Evolutionary conservation across 2,329 filamentous ascomycete species (phyloP), one percentile per base, ranked within the genome.

Genomic region (Botryotinia globosa): DNA sequence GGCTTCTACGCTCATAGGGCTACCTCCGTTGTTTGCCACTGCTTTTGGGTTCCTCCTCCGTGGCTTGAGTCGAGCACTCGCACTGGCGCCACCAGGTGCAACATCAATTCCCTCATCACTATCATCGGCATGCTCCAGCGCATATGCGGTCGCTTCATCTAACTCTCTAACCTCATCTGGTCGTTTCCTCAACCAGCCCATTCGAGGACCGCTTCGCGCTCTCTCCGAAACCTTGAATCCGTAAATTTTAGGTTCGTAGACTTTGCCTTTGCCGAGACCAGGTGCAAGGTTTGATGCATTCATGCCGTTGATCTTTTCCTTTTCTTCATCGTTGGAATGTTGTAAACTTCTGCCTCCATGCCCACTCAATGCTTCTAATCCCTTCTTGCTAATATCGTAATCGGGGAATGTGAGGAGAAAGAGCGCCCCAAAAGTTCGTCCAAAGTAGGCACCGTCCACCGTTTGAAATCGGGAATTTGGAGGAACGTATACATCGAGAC

Each of bases 351-450:
- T 72, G 78, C 77, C 78, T 20, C 69, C 69, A 75, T 75, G 42
- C 81, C 81, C 56, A 76, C 74, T 82, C 25, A 91, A 83, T n/a
- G 87, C 84, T 67, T 91, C 87, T 71, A 86, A 84, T 72, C 90
- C 90, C 77, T 90, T 89, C 79, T 92, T 91, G 45, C 90, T 91
- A 74, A 98, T 89, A 78, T 98, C 94, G 80, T 98, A 92, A 81
- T 99, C 96, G 51, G 96, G 95, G 82, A 98, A 99, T 56, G 95
- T 99, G 86, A 99, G 95, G 81, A 99, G 94, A 85, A 99, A 99
- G 74, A 99, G 89, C 63, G 94, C 94, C 74, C 94, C 94, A 82
- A 99, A 99, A 0, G 96, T 99, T 71, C 96, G 95, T 65, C 96
- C 96, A 80, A 99, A 99, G 85, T 98, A 99, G 64, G 96, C 96